Percentiles rank a stretch among this genome's conserved stretches.
These are phyloP conservation scores for Fusarium foetens DNA, from an alignment of 2,329 filamentous ascomycete genomes.

Conservation along the genomic window DNA sequence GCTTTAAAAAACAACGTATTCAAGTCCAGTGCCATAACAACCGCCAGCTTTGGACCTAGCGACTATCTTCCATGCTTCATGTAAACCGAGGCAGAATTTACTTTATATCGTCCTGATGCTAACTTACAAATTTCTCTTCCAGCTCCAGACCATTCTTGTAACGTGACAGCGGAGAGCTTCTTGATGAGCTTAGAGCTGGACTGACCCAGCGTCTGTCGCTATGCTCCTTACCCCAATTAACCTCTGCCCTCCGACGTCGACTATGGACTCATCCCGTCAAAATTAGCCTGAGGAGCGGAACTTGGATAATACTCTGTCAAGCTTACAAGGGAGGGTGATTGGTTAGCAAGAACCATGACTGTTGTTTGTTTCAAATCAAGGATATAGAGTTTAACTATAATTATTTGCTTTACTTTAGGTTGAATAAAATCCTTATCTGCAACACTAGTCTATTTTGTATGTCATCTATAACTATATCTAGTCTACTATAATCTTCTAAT, in stretches of 20 bases:
- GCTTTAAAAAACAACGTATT: not conserved
- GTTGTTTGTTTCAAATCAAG: not conserved
- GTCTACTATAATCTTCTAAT: accelerated
- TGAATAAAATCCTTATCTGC: not conserved
- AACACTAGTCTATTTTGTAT: not conserved
- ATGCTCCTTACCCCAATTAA: not conserved
- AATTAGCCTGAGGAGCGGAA: not conserved
- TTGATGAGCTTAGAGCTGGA: not conserved
- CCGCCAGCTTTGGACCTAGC: not conserved
- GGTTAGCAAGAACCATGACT: not conserved
- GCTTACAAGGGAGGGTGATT: not conserved
- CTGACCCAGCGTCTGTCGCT: not conserved
- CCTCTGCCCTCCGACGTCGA: not conserved
- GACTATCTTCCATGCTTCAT: accelerated
- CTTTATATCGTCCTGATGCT: not conserved
- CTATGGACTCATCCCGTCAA: not conserved
- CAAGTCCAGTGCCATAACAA: too few species aligned
- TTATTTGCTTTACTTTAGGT: accelerated
- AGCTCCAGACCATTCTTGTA: not conserved
- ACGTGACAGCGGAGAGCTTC: not conserved
- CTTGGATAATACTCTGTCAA: not conserved
- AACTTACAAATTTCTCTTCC: too few species aligned
- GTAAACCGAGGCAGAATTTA: not conserved
- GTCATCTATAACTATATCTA: not conserved
- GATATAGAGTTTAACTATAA: not conserved